Base-by-base conservation (phyloP, 2,329 filamentous ascomycete genomes). In the Colletotrichum nymphaeae region DNA sequence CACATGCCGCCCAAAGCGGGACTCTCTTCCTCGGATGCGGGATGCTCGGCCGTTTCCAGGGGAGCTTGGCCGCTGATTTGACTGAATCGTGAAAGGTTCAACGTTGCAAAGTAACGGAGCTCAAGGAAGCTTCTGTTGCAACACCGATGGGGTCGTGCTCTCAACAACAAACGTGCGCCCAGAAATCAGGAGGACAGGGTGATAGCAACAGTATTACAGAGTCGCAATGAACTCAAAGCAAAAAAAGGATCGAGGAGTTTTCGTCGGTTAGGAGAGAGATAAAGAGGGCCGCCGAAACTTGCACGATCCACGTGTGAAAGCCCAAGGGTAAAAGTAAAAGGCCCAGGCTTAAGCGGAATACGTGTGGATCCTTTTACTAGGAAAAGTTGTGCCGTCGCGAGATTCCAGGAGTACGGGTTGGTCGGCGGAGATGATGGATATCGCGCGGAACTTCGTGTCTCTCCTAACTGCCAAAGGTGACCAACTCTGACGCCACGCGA, bases 381-480 rank as follows among this genome's bases (percentile, higher is more conserved):
- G 32, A 30, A 19, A 9, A 28, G 9, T 57, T 69, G 42, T 70
- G 67, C 16, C 49, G 60, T 66, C 55, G 67, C 67, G 67, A 65
- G 60, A 73, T 58, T 73, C 67, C 70, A 73, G 60, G 67, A 65
- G 49, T 24, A 37, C 19, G 66, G 70, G 42, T 26, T n/a, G n/a
- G 24, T 35, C 42, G 14, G 52, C 67, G 70, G 67, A 57, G 53
- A 73, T 69, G 55, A 64, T 60, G 42, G 55, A 22, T 24, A 35
- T 52, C 56, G 46, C 42, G 19, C 46, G 53, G 66, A 60, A 56
- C 52, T 26, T 14, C 19, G 19, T 49, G 9, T 32, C 32, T 24
- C 37, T 24, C 42, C 42, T 19, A 49, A 49, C 42, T 19, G 16
- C 42, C 42, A n/a, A 22, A 46, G 19, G 32, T 52, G 69, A 9